Evolutionary conservation across 495 filamentous ascomycete genomes (phyloP).

Genomic region (Lasiosphaeria miniovina): DNA sequence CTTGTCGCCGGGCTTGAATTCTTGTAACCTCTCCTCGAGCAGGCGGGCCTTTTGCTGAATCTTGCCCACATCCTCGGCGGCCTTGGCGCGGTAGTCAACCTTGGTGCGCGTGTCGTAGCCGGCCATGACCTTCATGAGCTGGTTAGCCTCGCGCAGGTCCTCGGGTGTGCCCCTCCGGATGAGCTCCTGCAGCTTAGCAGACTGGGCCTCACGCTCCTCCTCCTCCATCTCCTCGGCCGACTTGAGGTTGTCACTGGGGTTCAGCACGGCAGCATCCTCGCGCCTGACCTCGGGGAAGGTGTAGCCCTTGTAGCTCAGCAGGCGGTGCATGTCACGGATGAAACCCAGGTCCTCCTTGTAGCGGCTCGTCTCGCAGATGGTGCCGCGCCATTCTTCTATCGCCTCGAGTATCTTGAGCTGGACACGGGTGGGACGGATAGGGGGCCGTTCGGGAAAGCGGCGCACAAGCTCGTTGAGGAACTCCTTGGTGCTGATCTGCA

Average conservation of each 20-base stretch:
- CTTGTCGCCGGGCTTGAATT: conserved; percentile 74
- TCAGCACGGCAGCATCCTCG: conserved; percentile 95
- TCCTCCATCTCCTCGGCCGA: conserved; percentile 99
- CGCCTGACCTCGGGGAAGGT: conserved; percentile 84
- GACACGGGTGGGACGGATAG: conserved; percentile 77
- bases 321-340: conserved; percentile 95
- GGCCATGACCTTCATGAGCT: conserved; percentile 98
- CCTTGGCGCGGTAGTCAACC: conserved; percentile 96
- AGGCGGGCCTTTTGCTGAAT: conserved; percentile 91
- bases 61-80: conserved; percentile 88
- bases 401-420: conserved; percentile 91
- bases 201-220: conserved; percentile 90
- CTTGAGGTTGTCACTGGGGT: conserved; percentile 93
- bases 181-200: conserved; percentile 93
- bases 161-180: conserved; percentile 88
- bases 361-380: conserved; percentile 94
- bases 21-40: conserved; percentile 88
- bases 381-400: conserved; percentile 97
- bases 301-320: conserved; percentile 95
- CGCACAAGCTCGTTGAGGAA: conserved; percentile 98
- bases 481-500: conserved; percentile 97
- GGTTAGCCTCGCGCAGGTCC: conserved; percentile 93
- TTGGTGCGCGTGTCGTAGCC: conserved; percentile 92
- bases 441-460: conserved; percentile 90
- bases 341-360: conserved; percentile 97